Evolutionary conservation across 257 asterid species (phyloP), one percentile per base, ranked within the genome.

Genomic region (Ophiorrhiza pumila): DNA sequence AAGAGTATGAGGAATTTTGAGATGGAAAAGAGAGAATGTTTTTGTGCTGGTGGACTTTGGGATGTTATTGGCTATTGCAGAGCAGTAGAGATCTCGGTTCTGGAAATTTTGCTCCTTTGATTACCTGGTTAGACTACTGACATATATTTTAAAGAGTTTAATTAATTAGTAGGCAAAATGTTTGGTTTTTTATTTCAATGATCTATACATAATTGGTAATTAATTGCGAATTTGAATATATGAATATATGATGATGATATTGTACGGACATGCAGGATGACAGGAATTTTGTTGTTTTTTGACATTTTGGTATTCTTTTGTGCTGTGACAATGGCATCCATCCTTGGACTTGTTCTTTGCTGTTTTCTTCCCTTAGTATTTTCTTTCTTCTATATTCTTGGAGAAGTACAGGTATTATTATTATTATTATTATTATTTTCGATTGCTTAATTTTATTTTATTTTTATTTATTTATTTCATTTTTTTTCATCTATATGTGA

Each of bases 1-100:
- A 62, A 7, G 27, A 62, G 41, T 62, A 32, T 18, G 41, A 37
- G 43, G 45, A 62, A 18, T 35, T 20, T 35, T 7, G 43, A 42
- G 68, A 62, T 62, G 68, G 68, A 62, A 62, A 62, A 62, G 68
- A 62, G 46, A 32, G 14, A 13, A 42, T 42, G 45, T 62, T 32
- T 35, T 20, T 62, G 4, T 17, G 46, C 34, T 62, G 68, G 68
- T 62, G 68, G 68, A 18, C 43, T 62, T 13, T 62, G 41, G 68
- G 68, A 35, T 62, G 41, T 10, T 62, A 37, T 34, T 62, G 68
- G 68, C 50, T 37, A 35, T 7, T 63, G 69, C 59, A 53, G 23
- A n/a, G 59, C 59, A 37, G 29, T 7, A 20, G 32, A 63, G 47
- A n/a, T n/a, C n/a, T 14, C 5, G 50, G 69, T 8, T 39, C 23